Percentiles rank a stretch among this genome's conserved stretches.
Conservation (phyloP, 495 filamentous ascomycete species). For the Parachaetomium inaequale region DNA sequence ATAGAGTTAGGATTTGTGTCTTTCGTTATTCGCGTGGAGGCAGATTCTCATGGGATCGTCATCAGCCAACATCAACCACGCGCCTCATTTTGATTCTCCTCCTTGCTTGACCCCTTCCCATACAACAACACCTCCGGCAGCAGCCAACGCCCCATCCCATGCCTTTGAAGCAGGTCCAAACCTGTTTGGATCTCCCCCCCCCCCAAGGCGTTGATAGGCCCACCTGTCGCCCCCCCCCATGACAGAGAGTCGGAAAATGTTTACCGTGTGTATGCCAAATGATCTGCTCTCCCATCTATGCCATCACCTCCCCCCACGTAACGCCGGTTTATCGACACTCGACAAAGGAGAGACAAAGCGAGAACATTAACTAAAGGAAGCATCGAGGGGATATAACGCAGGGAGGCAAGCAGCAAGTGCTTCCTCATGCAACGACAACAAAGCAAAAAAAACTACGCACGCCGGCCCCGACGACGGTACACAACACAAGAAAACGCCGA, state of each 20-base stretch:
- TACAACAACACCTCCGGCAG: background rate
- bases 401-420: background rate
- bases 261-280: constrained; percentile 21
- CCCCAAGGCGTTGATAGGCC: background rate
- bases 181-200: background rate
- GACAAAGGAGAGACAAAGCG: constrained; percentile 9
- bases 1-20: background rate
- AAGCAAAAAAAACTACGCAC: background rate
- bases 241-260: background rate
- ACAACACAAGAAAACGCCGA: constrained; percentile 7
- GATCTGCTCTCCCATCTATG: constrained; percentile 29
- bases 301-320: constrained; percentile 13
- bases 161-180: background rate
- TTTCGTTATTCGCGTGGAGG: constrained; percentile 2
- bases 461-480: constrained; percentile 10
- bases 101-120: background rate
- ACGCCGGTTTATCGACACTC: constrained; percentile 21
- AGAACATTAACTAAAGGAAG: constrained; percentile 9
- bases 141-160: constrained; percentile 6
- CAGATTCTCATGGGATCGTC: constrained; percentile 9
- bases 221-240: background rate
- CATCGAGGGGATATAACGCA: constrained; percentile 13
- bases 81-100: background rate
- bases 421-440: constrained; percentile 9
- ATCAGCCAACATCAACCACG: background rate